Base-by-base conservation (phyloP, 306 rosid species). In the Cotoneaster glaucophyllus region DNA sequence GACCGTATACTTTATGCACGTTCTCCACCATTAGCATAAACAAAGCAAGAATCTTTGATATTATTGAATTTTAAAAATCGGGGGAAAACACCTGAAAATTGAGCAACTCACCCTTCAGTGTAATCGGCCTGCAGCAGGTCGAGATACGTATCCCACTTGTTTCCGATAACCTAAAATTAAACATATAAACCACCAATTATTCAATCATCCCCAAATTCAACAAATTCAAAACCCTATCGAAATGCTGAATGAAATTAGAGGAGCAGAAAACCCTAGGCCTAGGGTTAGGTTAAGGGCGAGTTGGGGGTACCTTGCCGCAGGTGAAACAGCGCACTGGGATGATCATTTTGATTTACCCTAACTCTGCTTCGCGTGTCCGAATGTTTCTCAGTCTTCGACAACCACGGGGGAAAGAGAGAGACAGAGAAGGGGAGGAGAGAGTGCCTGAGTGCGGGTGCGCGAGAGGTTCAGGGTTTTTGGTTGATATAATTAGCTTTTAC, bases 121-220 rank as follows among this genome's bases (percentile, higher is more conserved):
- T 92, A 95, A 74, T 95, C 98, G 0, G 97, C 85, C 70, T 95
- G 97, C 32, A 92, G 87, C 86, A 95, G 96, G 71, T 95, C 97
- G 34, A 95, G 88, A 78, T 95, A 95, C 8, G 87, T 52, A 50
- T 95, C 98, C 97, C 98, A 95, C 78, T 95, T 95, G 92, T 95
- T 90, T 70, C 96, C 98, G 54, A 95, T 92, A 43, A 95, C 96
- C 98, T 90, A 79, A 24, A 43, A 85, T 11, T 21, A 28, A 43
- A 50, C 67, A 24, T 80, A 76, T 26, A 45, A 29, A 54, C 52
- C 1, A 39, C 11, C 45, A 50, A 34, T 32, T 72, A 26, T 6
- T 4, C 22, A 9, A 41, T 54, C 15, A 57, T 22, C 24, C 67
- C 39, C 24, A 0, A 57, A 73, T 3, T 14, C 11, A 5, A n/a